A percentile compares a stretch with the other conserved stretches of the same genome.
phyloP scores from a whole-genome alignment of 2,329 filamentous ascomycete species.

The Metarhizium brunneum region DNA sequence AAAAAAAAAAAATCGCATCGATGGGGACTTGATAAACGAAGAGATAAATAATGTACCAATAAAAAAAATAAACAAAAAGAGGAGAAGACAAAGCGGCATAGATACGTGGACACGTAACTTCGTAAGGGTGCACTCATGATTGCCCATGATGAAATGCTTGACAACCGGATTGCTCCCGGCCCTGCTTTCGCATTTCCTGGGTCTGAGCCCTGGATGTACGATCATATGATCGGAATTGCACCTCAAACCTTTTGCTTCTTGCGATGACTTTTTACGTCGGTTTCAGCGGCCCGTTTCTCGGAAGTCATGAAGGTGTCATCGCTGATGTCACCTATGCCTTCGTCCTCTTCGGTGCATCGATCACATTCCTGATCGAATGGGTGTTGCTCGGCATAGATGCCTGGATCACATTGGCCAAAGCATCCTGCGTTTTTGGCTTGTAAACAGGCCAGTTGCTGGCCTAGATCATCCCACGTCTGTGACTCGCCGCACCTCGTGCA shows the following conservation, averaged over 20 bases:
- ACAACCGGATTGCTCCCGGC: neutral
- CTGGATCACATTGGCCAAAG: constrained; percentile 34
- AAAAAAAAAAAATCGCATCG: too few relatives aligned
- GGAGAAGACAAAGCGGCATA: neutral
- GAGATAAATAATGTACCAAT: neutral
- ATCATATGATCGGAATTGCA: neutral
- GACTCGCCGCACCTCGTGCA: constrained; percentile 32
- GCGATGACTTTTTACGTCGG: constrained; percentile 8
- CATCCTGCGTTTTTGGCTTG: constrained; percentile 38
- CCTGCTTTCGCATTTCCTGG: neutral
- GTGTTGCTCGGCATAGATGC: constrained; percentile 33
- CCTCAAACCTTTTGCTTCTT: constrained; percentile 24
- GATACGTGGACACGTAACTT: neutral
- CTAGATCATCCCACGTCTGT: constrained; percentile 34
- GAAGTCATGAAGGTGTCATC: constrained; percentile 14
- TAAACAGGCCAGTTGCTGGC: constrained; percentile 37
- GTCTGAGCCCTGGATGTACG: neutral
- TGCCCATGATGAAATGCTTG: neutral
- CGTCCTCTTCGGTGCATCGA: constrained; percentile 30
- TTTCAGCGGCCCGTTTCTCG: constrained; percentile 13
- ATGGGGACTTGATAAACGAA: neutral
- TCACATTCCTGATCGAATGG: constrained; percentile 39
- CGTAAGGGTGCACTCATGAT: neutral
- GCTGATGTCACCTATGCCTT: constrained; percentile 31
- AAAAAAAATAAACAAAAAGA: neutral